phyloP scores from a whole-genome alignment of 257 asterid species.

The Coffea canephora region DNA sequence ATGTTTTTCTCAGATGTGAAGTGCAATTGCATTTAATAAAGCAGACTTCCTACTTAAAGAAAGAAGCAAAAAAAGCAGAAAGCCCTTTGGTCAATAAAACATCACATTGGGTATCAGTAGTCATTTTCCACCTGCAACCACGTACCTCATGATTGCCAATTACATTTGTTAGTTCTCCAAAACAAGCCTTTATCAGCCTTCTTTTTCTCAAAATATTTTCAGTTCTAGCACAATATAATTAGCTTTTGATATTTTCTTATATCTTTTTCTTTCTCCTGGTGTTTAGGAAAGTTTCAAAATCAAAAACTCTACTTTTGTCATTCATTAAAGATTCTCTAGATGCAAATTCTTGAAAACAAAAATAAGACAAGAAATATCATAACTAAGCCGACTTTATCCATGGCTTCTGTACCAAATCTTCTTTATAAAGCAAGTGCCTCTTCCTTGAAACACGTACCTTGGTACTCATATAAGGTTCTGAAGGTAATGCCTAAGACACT shows the following conservation, averaged over 20 bases:
- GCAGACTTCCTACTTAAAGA: not conserved
- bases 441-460: constrained; percentile 33
- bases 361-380: constrained; percentile 9
- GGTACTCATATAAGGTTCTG: constrained; percentile 41
- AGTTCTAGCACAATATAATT: too few relatives aligned
- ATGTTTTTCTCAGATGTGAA: not conserved
- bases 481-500: constrained; percentile 32
- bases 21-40: not conserved
- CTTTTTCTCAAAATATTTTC: not conserved
- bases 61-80: not conserved
- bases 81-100: not conserved
- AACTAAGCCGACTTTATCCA: constrained; percentile 22
- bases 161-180: not conserved
- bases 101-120: not conserved
- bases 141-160: not conserved
- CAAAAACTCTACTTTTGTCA: not conserved
- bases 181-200: not conserved
- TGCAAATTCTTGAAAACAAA: constrained; percentile 6
- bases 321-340: constrained; percentile 1
- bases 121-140: not conserved
- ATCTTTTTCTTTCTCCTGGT: not conserved
- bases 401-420: constrained; percentile 35
- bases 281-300: not conserved
- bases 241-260: not conserved
- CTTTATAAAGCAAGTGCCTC: constrained; percentile 35